These are phyloP conservation scores for Fistulifera solaris DNA, from an alignment of 108 stramenopile species.

Conservation along the genomic window DNA sequence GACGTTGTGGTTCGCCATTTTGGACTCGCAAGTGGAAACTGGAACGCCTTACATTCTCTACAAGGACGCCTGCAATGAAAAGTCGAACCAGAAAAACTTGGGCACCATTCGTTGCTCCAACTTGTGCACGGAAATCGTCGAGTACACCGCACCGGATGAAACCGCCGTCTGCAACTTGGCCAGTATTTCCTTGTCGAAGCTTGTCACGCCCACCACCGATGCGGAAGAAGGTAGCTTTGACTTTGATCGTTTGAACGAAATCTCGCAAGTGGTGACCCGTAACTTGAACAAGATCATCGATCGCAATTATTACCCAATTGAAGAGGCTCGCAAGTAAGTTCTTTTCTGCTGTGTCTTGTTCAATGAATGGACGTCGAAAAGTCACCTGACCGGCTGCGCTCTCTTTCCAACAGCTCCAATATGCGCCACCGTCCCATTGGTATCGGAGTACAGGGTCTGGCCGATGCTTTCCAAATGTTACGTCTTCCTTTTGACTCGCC, in stretches of 20 bases:
- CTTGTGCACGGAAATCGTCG: constrained; percentile 96
- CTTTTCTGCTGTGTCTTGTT: background rate
- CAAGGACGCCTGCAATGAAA: constrained; percentile 98
- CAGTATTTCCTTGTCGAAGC: constrained; percentile 90
- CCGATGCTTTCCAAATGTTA: constrained; percentile 94
- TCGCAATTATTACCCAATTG: constrained; percentile 95
- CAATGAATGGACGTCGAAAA: no score
- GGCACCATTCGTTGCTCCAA: constrained; percentile 98
- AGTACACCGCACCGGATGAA: constrained; percentile 98
- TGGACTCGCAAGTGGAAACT: constrained; percentile 98
- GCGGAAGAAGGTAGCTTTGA: constrained; percentile 61
- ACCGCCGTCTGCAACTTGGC: constrained; percentile 99
- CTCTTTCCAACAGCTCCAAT: constrained; percentile 49
- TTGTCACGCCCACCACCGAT: constrained; percentile 56
- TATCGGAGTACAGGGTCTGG: constrained; percentile 99
- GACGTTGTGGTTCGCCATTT: constrained; percentile 95
- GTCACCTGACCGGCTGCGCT: no score
- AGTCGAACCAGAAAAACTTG: constrained; percentile 98
- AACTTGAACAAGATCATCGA: constrained; percentile 99
- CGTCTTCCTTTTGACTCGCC: constrained; percentile 91
- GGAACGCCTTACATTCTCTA: constrained; percentile 99
- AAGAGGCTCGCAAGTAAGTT: constrained; percentile 53
- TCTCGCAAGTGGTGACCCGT: constrained; percentile 89
- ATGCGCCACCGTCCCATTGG: constrained; percentile 98
- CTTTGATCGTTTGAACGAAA: constrained; percentile 73